phyloP scores from a whole-genome alignment of 2,329 filamentous ascomycete species.

The Cladophialophora immunda region DNA sequence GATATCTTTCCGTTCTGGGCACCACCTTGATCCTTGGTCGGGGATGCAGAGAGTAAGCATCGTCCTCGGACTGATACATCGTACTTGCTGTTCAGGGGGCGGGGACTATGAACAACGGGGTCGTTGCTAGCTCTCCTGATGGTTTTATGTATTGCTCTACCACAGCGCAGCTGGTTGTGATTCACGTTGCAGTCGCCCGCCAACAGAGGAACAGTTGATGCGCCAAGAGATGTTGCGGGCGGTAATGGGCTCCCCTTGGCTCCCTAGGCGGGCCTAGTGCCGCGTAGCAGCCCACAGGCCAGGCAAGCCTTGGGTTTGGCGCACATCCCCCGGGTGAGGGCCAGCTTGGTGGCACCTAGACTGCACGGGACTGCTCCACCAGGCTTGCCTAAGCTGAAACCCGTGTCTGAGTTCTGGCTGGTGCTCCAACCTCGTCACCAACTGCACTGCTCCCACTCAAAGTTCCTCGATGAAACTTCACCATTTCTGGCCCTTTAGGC shows the following conservation, averaged over 20 bases:
- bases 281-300: neutral
- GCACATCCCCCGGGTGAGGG: slow-evolving; percentile 14
- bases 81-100: neutral
- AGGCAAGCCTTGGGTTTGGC: neutral
- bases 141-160: neutral
- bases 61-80: neutral
- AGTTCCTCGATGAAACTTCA: slow-evolving; percentile 8
- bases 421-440: slow-evolving; percentile 10
- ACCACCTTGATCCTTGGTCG: slow-evolving; percentile 1
- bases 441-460: neutral
- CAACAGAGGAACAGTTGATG: neutral
- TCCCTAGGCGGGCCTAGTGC: neutral
- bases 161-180: slow-evolving; percentile 1
- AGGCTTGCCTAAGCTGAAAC: slow-evolving; percentile 13
- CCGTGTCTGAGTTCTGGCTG: slow-evolving; percentile 8
- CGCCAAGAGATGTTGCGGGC: slow-evolving; percentile 18
- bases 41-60: neutral
- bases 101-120: neutral
- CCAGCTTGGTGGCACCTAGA: slow-evolving; percentile 1
- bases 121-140: neutral
- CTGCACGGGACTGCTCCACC: slow-evolving; percentile 5
- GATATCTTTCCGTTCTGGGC: slow-evolving; percentile 3
- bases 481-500: neutral
- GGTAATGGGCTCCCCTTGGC: slow-evolving; percentile 10
- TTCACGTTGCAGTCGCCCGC: slow-evolving; percentile 10